Evolutionary conservation across 768 basidiomycete species (phyloP), one percentile per base, ranked within the genome.

Genomic region (Leucocoprinus leucothites): DNA sequence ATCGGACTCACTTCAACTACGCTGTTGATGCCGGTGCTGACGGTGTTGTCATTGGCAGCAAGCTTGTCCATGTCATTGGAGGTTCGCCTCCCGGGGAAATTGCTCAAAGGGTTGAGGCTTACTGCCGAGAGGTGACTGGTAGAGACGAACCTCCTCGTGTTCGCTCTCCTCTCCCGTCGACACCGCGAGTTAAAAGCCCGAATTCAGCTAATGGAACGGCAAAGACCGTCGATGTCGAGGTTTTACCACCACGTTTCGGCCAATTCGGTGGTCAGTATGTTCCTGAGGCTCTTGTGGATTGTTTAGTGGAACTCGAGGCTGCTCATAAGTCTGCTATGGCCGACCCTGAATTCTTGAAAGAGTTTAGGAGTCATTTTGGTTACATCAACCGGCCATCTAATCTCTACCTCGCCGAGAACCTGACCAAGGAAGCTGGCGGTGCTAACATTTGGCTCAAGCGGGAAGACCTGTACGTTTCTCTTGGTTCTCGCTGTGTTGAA

Each of bases 371-470:
- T 63, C 81, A 90, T 63, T 98, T 86, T 64, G 86, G 86, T 8
- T 98, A 99, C 72, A 98, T 96, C 74, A 97, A 97, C 71, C 79
- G 97, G 9, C 96, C 96, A 1, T 94, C 91, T 11, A 85, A 89
- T 61, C 71, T 98, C 44, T 98, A 98, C 73, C 78, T 91, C 65
- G 95, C 97, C 0, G 87, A 94, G 67, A 85, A 92, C 54, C 75
- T 99, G 56, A 97, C 94, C 1, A 86, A 91, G 62, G 79, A 92
- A 63, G 90, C 86, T 9, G 93, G 92, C 19, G 97, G 97, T 21
- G 96, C 97, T 9, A 91, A 84, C 55, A 97, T 99, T 62, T 99
- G 97, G 97, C 74, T 99, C 63, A 99, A 99, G 78, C 85, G 94
- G 44, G 96, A 95, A 72, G 94, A 96, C 63, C 65, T 96, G 88